A percentile compares a stretch with the other conserved stretches of the same genome.
These are phyloP conservation scores for Prunella vulgaris DNA, from an alignment of 257 asterid species.

Conservation along the genomic window DNA sequence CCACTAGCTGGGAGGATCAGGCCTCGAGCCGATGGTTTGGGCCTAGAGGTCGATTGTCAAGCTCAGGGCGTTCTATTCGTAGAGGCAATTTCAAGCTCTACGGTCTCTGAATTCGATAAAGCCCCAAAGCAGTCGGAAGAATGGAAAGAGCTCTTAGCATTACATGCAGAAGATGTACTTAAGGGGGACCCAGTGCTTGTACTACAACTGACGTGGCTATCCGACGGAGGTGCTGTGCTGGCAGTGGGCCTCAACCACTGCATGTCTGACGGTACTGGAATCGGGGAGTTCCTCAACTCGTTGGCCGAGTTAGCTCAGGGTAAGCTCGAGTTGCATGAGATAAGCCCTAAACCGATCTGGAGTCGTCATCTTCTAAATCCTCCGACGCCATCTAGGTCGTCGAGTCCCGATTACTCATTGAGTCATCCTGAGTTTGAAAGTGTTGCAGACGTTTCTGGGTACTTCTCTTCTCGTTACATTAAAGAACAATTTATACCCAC, in stretches of 20 bases:
- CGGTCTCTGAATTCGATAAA: conserved; percentile 34
- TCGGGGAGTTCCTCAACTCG: conserved; percentile 57
- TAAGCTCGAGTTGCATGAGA: conserved; percentile 7
- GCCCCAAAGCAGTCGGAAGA: conserved; percentile 30
- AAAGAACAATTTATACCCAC: conserved; percentile 46
- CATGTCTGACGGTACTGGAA: conserved; percentile 57
- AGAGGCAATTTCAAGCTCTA: conserved; percentile 33
- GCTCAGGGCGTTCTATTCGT: conserved; percentile 60
- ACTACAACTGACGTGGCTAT: conserved; percentile 68
- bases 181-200: conserved; percentile 59
- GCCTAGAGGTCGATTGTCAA: conserved; percentile 55
- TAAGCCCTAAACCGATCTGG: conserved; percentile 43
- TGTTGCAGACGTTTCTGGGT: conserved; percentile 43
- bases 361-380: conserved; percentile 38
- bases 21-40: conserved; percentile 39
- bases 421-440: conserved; percentile 44
- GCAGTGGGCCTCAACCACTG: conserved; percentile 58
- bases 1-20: conserved; percentile 67
- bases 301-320: conserved; percentile 48
- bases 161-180: conserved; percentile 45
- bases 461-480: conserved; percentile 23
- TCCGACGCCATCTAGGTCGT: background rate
- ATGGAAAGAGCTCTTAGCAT: conserved; percentile 50
- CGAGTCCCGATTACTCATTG: background rate
- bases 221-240: conserved; percentile 54